Evolutionary conservation across 164 flowering plant genomes (phyloP), one percentile per base, ranked within the genome.

Genomic region (Houttuynia cordata): DNA sequence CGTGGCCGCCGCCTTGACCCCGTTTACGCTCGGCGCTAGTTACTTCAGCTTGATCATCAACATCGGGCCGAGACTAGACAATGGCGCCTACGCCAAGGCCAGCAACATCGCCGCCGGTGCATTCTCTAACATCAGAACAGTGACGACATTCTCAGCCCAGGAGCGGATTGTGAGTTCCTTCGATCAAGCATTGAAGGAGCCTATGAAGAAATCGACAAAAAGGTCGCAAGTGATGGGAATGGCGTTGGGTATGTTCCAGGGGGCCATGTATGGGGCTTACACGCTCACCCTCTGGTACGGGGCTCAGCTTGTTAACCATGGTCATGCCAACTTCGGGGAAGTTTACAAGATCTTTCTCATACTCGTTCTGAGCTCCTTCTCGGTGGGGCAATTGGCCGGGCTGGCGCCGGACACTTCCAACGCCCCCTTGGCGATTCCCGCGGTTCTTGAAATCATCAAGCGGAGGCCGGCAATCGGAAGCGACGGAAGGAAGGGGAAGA

Each of bases 371-470:
- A 87, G 90, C 65, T 84, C 88, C 55, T 87, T 87, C 67, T 84
- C 90, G 23, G 88, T 87, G 24, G 90, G 94, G 25, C 94, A 87
- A 62, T 68, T 87, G 37, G 90, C 90, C 8, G 88, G 94, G 19
- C 82, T 84, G 22, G 94, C 90, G 8, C 90, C 90, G 14, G 90
- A 87, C 61, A 84, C 94, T n/a, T 76, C 90, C 14, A 68, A 60
- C 67, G 94, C 90, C 0, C 40, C 71, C 0, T 66, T 75, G 3
- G 79, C 85, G 22, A 70, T 87, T 53, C 90, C 90, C 34, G 74
- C 80, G 7, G 79, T 87, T 51, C 52, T 83, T 5, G 70, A 67
- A 23, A 73, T 83, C 52, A 68, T 80, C 19, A 71, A 75, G 4
- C 78, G 86, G 15, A 69, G 45, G 53, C 90, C 93, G 7, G 58